phyloP scores from a whole-genome alignment of 192 early-diverging fungal species.

The Mortierella hygrophila region DNA sequence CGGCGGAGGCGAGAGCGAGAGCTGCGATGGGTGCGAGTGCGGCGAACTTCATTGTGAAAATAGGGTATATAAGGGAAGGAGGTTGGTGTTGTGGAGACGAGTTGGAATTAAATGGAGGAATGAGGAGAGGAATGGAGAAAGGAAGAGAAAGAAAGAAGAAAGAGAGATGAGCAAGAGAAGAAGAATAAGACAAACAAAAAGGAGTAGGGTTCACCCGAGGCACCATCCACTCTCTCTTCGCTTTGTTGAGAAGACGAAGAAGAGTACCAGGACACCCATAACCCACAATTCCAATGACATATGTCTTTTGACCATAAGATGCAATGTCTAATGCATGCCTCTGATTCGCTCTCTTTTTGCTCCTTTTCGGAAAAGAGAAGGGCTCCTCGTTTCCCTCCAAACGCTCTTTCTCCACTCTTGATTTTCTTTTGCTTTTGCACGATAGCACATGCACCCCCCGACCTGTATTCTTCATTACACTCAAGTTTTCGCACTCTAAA shows the following conservation, averaged over 20 bases:
- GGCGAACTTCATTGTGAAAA: slow-evolving; percentile 33
- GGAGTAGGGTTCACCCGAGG: not conserved
- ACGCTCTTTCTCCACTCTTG: not conserved
- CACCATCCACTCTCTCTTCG: not conserved
- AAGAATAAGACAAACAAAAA: not conserved
- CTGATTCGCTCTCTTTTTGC: not conserved
- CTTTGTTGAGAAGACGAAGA: not conserved
- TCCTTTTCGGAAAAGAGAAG: not conserved
- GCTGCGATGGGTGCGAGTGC: slow-evolving; percentile 1
- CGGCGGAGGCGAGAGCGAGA: slow-evolving; percentile 3
- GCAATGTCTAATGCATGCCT: not conserved
- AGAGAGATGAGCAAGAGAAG: not conserved
- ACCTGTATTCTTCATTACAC: not conserved
- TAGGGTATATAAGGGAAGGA: not conserved
- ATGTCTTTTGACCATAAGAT: not conserved
- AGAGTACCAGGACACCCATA: not conserved
- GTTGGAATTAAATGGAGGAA: not conserved
- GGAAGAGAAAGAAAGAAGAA: not conserved
- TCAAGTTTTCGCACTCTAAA: not conserved
- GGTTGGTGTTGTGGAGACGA: not conserved
- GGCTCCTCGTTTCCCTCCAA: not conserved
- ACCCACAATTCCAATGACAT: not conserved
- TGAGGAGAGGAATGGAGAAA: not conserved
- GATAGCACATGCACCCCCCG: not conserved
- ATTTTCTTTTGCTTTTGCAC: not conserved